Conservation (phyloP, 257 asterid species). For the Solanum gracilifrons region DNA sequence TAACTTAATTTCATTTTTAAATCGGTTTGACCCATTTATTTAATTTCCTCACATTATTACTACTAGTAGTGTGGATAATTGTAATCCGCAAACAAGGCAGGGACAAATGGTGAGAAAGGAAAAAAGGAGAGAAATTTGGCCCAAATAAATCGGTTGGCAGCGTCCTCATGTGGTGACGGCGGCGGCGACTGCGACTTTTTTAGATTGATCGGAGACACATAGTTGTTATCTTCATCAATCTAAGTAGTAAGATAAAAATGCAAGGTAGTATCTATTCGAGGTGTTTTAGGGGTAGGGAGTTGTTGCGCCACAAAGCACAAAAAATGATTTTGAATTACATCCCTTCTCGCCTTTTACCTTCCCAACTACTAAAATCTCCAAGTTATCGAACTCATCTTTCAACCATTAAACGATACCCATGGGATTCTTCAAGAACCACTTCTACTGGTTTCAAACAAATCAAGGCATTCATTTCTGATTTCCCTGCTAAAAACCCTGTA, state of each 20-base stretch:
- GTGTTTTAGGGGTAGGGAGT: slow-evolving; percentile 15
- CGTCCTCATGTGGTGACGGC: neutral
- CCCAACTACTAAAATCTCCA: neutral
- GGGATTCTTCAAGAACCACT: slow-evolving; percentile 36
- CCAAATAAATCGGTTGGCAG: neutral
- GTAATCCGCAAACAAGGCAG: neutral
- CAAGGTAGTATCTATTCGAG: slow-evolving; percentile 11
- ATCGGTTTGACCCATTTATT: no score
- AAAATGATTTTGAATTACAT: neutral
- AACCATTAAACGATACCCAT: slow-evolving; percentile 13
- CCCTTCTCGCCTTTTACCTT: neutral
- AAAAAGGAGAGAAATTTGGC: neutral
- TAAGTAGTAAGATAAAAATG: slow-evolving; percentile 3
- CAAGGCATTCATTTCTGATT: slow-evolving; percentile 62
- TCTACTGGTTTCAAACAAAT: slow-evolving; percentile 23
- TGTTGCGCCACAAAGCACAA: slow-evolving; percentile 6
- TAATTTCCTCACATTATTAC: no score
- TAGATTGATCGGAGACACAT: neutral
- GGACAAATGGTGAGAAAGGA: neutral
- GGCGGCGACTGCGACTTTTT: neutral
- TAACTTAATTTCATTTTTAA: no score
- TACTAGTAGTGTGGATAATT: no score
- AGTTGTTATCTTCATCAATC: neutral
- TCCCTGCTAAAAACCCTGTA: slow-evolving; percentile 45
- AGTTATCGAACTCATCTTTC: slow-evolving; percentile 15